These are phyloP conservation scores for Lentinula sp. DNA, from an alignment of 768 basidiomycete genomes.

Conservation along the genomic window DNA sequence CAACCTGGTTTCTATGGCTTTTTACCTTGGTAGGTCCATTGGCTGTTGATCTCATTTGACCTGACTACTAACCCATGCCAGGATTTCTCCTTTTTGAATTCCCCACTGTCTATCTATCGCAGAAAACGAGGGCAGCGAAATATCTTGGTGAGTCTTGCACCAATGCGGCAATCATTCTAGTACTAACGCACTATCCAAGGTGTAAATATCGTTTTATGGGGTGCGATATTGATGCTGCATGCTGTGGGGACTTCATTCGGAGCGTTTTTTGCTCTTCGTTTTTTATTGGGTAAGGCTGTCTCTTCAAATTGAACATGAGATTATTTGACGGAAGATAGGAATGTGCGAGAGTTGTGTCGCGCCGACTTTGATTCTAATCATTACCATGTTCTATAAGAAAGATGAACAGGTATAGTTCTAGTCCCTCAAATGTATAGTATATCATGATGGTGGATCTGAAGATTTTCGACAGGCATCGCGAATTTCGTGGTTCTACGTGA, in stretches of 20 bases:
- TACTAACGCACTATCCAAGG: constrained; percentile 22
- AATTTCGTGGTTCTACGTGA: constrained; percentile 62
- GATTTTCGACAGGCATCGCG: constrained; percentile 35
- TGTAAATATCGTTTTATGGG: constrained; percentile 56
- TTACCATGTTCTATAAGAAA: constrained; percentile 68
- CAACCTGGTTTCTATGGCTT: constrained; percentile 58
- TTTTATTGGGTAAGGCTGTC: constrained; percentile 43
- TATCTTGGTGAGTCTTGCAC: constrained; percentile 40
- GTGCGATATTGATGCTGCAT: constrained; percentile 53
- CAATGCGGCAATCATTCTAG: not conserved
- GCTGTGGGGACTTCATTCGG: constrained; percentile 50
- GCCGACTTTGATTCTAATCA: constrained; percentile 54
- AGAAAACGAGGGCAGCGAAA: constrained; percentile 54
- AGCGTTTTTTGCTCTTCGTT: constrained; percentile 56
- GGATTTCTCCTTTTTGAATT: constrained; percentile 60
- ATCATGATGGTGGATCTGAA: not conserved
- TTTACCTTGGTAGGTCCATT: constrained; percentile 45
- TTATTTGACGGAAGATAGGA: constrained; percentile 24
- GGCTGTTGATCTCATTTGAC: not conserved
- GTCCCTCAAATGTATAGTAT: not conserved
- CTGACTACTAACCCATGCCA: constrained; percentile 9
- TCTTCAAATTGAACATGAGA: not conserved
- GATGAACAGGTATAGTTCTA: constrained; percentile 42
- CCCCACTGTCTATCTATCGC: constrained; percentile 60
- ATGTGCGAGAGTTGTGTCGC: constrained; percentile 66